Base-by-base conservation (phyloP, 495 filamentous ascomycete genomes). In the Lasiosphaeris hirsuta region DNA sequence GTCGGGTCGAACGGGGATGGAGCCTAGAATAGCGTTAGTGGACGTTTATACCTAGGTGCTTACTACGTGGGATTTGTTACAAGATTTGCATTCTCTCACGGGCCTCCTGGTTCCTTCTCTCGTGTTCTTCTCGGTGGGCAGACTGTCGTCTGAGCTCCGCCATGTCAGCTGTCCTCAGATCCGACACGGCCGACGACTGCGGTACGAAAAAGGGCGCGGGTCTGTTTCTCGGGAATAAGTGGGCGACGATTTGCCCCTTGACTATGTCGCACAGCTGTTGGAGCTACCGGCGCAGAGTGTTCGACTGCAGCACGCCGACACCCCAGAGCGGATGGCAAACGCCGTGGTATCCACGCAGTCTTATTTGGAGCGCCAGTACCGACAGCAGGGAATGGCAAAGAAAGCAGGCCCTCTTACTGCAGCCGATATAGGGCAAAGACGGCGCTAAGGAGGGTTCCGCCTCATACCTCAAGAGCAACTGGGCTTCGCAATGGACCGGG, bases 321-420 rank as follows among this genome's bases (percentile, higher is more conserved):
- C 42, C 42, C 42, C 42, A 45, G 13, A 45, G 13, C 8, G 42
- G 42, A 18, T 45, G 8, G 42, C 42, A 45, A 18, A 14, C 11
- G 9, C 42, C 42, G 13, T 45, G 42, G 15, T 45, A n/a, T 18
- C 42, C 42, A 18, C 42, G 42, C 42, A 45, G 2, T 9, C 15
- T n/a, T 45, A 15, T 45, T 18, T 45, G 10, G 42, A 15, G 42
- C 8, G 42, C 42, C 15, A 45, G 42, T 45, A 45, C 42, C 15
- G 42, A 45, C 9, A 45, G 42, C 15, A 45, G 42, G 8, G 42
- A n/a, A 18, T 45, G 42, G 42, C 42, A 45, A 18, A 45, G 42
- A 45, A 45, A 45, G 42, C 42, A 45, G 42, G 42, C 42, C 42
- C 42, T 45, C 42, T 45, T 45, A n/a, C 42, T 45, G 42, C 42